Evolutionary conservation across 208 protist species (phyloP), one percentile per base, ranked within the genome.

Genomic region (Naegleria fowleri): DNA sequence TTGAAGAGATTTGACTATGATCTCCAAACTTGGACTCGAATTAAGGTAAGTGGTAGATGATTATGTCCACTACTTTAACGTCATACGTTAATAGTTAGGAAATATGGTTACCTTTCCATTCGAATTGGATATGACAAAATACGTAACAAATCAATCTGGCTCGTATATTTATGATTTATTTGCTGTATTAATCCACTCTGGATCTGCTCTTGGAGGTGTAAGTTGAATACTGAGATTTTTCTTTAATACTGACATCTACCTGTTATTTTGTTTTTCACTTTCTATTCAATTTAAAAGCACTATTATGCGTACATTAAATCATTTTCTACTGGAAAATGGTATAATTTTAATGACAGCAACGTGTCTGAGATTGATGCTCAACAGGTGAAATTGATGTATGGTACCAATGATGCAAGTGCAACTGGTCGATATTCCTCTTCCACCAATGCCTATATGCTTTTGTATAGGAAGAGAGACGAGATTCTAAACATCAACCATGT

Each of bases 1-100:
- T 90, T 98, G 40, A 98, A 97, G 92, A 95, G 97, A 86, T 98
- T 98, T 93, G 95, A 96, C 39, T 98, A 96, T 91, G 95, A 97
- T 91, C 94, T 93, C 91, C 93, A 95, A 75, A 96, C 94, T 15
- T 95, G 94, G 55, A 93, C 95, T 75, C 91, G 95, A 4, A 91
- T 95, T 25, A 98, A 95, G 33, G 43, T 48, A 48, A 9, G 43
- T 48, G 7, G 83, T 98, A n/a, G n/a, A n/a, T 19, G 92, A 91
- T 52, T 97, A 94, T 91, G 75, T 95, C 59, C 33, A 84, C 88
- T 48, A 48, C 7, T 48, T 48, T 48, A 1, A 48, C 1, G 1
- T 48, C 1, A 48, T 48, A 48, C 43, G 5, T 48, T 48, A n/a
- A 7, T 48, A 48, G 22, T 89, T 67, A 25, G 41, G 33, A 25